Conservation (phyloP, 108 stramenopile species). For the Nitzschia inconspicua region DNA sequence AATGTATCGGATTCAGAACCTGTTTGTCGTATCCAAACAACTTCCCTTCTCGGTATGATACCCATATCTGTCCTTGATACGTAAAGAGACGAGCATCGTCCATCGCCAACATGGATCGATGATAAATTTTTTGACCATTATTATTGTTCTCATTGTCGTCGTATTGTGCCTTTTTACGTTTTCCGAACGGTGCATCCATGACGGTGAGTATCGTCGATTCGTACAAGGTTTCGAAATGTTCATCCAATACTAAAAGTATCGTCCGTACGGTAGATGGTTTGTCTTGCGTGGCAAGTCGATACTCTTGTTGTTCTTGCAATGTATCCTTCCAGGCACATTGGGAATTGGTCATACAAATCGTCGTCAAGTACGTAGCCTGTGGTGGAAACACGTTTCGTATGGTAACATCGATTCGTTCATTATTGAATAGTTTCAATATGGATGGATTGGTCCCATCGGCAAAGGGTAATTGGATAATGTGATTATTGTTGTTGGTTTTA, state of each 20-base stretch:
- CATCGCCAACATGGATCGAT: constrained; percentile 47
- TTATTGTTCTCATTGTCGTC: constrained; percentile 9
- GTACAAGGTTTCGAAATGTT: constrained; percentile 42
- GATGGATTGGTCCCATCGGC: constrained; percentile 87
- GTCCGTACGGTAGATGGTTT: constrained; percentile 61
- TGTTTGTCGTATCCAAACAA: constrained; percentile 85
- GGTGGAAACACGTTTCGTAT: neutral
- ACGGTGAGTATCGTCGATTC: constrained; percentile 64
- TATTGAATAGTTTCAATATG: constrained; percentile 43
- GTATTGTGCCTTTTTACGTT: constrained; percentile 15
- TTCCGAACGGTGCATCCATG: constrained; percentile 65
- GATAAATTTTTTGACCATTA: neutral
- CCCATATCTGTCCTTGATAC: constrained; percentile 55
- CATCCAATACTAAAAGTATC: constrained; percentile 41
- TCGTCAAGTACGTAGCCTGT: constrained; percentile 15
- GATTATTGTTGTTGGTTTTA: neutral
- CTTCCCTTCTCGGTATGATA: constrained; percentile 77
- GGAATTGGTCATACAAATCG: constrained; percentile 64
- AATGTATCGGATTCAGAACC: constrained; percentile 72
- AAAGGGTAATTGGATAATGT: constrained; percentile 44
- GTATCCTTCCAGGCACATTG: constrained; percentile 72
- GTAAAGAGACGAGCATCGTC: constrained; percentile 85
- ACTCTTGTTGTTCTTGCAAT: constrained; percentile 34
- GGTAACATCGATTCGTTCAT: constrained; percentile 1
- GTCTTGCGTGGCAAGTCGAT: constrained; percentile 25